Evolutionary conservation across 108 stramenopile genomes (phyloP).

Genomic region (Cyclotella kingstonii): DNA sequence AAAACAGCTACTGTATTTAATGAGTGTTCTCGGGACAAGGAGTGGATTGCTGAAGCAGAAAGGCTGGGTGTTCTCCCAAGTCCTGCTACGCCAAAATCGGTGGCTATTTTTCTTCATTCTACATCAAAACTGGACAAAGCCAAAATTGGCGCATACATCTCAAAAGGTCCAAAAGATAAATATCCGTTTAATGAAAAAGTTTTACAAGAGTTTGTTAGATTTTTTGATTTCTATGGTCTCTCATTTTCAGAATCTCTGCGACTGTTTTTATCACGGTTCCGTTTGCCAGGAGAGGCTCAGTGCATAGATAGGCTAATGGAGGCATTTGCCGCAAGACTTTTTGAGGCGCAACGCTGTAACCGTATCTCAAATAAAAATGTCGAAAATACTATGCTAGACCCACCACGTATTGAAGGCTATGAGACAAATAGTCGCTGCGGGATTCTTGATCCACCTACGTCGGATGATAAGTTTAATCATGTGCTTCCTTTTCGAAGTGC

Average conservation of each 20-base stretch:
- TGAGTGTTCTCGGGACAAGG: constrained; percentile 51
- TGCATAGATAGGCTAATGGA: constrained; percentile 97
- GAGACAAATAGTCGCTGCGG: constrained; percentile 10
- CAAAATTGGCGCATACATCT: constrained; percentile 86
- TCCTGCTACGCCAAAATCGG: constrained; percentile 46
- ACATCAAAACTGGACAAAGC: constrained; percentile 89
- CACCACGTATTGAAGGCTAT: constrained; percentile 16
- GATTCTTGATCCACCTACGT: constrained; percentile 29
- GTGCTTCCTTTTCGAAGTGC: constrained; percentile 66
- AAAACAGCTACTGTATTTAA: constrained; percentile 83
- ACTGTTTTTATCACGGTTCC: constrained; percentile 79
- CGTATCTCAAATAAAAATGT: constrained; percentile 6
- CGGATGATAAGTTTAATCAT: constrained; percentile 5
- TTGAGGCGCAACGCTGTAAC: constrained; percentile 44
- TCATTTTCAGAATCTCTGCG: constrained; percentile 85
- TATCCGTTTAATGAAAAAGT: constrained; percentile 90
- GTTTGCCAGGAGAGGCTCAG: constrained; percentile 96
- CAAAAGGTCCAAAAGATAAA: constrained; percentile 85
- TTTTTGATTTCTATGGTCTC: constrained; percentile 75
- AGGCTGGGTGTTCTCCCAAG: constrained; percentile 59
- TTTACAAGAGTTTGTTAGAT: constrained; percentile 51
- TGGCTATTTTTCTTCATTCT: constrained; percentile 81
- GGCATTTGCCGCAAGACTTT: constrained; percentile 82
- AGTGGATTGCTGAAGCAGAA: constrained; percentile 81
- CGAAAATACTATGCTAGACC: constrained; percentile 38